Percentiles rank a stretch among this genome's conserved stretches.
phyloP scores from a whole-genome alignment of 768 basidiomycete genomes.

The Ephemerocybe angulata region DNA sequence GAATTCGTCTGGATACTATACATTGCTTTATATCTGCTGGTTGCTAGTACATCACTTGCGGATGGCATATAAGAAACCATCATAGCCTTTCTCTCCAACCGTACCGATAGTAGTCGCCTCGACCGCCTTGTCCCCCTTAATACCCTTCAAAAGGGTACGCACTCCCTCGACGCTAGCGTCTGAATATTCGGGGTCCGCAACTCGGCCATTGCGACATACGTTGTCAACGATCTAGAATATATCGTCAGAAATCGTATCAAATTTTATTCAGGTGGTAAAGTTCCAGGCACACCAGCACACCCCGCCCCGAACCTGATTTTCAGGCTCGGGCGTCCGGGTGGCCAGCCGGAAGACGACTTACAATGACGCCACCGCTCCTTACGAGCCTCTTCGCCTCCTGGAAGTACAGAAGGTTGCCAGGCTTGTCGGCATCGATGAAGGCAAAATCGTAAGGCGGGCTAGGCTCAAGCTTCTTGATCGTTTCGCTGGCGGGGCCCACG shows the following conservation, averaged over 20 bases:
- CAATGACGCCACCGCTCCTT: conserved; percentile 58
- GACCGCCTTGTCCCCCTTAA: conserved; percentile 49
- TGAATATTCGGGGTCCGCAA: conserved; percentile 36
- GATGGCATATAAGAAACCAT: conserved; percentile 51
- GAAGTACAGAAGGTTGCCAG: conserved; percentile 52
- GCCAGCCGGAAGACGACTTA: conserved; percentile 25
- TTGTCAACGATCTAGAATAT: conserved; percentile 54
- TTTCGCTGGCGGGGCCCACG: conserved; percentile 49
- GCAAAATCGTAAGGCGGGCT: conserved; percentile 56
- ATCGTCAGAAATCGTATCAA: too few species aligned
- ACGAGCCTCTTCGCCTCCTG: conserved; percentile 57
- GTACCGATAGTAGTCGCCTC: conserved; percentile 50
- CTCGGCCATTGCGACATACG: conserved; percentile 48
- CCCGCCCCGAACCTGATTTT: too few species aligned
- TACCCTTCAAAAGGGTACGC: conserved; percentile 37
- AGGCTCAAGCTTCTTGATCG: conserved; percentile 44
- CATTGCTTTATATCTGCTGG: too few species aligned
- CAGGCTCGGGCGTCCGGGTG: too few species aligned
- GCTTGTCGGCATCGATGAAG: conserved; percentile 75
- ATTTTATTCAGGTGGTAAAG: too few species aligned
- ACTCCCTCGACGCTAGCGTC: conserved; percentile 43
- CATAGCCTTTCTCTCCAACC: conserved; percentile 50
- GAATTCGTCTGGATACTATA: too few species aligned
- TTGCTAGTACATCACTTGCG: too few species aligned
- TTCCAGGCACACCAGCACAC: too few species aligned